Conservation (phyloP, 176 grass and related monocot genomes). For the Pontederia paniculata region DNA sequence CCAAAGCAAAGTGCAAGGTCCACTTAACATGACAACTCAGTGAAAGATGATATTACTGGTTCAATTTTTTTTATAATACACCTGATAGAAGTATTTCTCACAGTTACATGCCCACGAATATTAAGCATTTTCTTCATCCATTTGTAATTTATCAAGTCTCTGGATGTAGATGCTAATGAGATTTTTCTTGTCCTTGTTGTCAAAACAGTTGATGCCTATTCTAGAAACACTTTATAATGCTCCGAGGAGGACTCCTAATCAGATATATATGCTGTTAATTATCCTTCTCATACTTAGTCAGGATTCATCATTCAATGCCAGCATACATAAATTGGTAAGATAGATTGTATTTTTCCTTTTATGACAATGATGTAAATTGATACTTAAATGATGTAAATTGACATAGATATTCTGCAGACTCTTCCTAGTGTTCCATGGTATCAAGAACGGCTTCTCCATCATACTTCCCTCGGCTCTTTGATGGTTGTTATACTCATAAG, state of each 20-base stretch:
- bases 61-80: too few species aligned
- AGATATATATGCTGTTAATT: conserved; percentile 96
- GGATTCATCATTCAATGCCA: conserved; percentile 97
- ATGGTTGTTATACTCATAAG: conserved; percentile 93
- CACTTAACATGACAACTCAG: too few species aligned
- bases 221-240: conserved; percentile 98
- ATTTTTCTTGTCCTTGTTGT: not conserved
- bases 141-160: too few species aligned
- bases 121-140: not conserved
- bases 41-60: too few species aligned
- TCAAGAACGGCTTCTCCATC: conserved; percentile 89
- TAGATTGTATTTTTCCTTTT: conserved; percentile 18
- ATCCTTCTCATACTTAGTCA: conserved; percentile 98
- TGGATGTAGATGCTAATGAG: not conserved
- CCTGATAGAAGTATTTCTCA: too few species aligned
- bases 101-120: not conserved
- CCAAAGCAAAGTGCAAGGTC: too few species aligned
- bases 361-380: not conserved
- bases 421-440: conserved; percentile 91
- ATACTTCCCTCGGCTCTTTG: conserved; percentile 85
- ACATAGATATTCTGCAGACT: conserved; percentile 30
- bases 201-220: conserved; percentile 74
- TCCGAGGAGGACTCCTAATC: conserved; percentile 92
- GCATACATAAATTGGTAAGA: conserved; percentile 90
- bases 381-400: not conserved